Evolutionary conservation across 192 early-diverging fungal genomes (phyloP), one percentile per base, ranked within the genome.

Genomic region (Endogone sp.): DNA sequence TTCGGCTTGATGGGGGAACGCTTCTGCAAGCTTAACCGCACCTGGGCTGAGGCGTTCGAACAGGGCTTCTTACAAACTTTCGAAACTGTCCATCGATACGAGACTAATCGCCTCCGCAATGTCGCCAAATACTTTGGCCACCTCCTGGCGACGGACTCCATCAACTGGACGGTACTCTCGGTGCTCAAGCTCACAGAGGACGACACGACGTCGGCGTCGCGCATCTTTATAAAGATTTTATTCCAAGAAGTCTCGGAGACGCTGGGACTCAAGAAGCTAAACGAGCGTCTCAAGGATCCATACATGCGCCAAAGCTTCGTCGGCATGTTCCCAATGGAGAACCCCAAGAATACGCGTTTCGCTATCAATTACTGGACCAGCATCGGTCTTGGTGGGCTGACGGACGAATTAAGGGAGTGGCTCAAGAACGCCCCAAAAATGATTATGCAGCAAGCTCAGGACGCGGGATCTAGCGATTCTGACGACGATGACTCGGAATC

Each of bases 281-380:
- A 90, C 68, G 81, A 87, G 62, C 80, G 85, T 65, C 71, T 91
- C 65, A 82, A 89, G 66, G 94, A 93, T 62, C 87, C 88, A 2
- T 71, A 66, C 21, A 82, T 93, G 72, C 72, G 85, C 4, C 90
- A 92, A 27, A 92, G 88, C 16, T 90, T 94, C 69, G 80, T 83
- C 20, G 96, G 95, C 28, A 75, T 98, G 73, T 99, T 99, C 74
- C 96, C 95, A 13, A 94, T 84, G 60, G 91, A 94, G 71, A 92
- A 90, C 71, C 92, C 94, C 56, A 86, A 88, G 63, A 85, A 93
- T 63, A 94, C 91, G 13, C 89, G 95, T 55, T 98, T 98, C 77
- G 95, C 97, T 11, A 98, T 99, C 85, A 99, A 99, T 75, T 99
- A 95, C 76, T 99, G 94, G 69, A 97, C 94, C 0, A 91, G 88